These are phyloP conservation scores for Globisporangium mamillatum DNA, from an alignment of 352 stramenopile species.

Conservation along the genomic window DNA sequence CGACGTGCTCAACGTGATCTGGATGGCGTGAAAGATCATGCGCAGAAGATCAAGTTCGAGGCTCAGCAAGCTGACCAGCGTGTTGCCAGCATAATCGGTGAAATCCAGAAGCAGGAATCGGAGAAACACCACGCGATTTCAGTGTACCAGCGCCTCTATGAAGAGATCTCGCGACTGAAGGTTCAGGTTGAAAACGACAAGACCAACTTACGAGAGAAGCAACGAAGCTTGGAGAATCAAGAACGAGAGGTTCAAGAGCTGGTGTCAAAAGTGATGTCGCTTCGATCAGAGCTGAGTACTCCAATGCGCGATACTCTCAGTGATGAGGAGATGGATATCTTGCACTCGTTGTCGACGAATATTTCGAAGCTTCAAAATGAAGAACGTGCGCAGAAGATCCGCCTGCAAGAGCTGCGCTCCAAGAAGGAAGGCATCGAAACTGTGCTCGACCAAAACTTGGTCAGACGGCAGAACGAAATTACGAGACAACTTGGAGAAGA, in stretches of 20 bases:
- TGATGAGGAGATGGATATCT: conserved; percentile 36
- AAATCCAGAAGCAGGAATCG: conserved; percentile 81
- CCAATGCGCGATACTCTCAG: conserved; percentile 76
- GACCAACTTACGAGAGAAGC: conserved; percentile 49
- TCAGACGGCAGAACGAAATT: conserved; percentile 81
- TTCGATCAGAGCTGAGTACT: conserved; percentile 60
- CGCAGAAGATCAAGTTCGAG: conserved; percentile 81
- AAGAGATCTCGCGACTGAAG: conserved; percentile 78
- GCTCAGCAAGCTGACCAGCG: conserved; percentile 90
- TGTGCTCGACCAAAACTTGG: conserved; percentile 91
- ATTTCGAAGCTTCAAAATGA: conserved; percentile 84
- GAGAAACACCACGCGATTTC: conserved; percentile 77
- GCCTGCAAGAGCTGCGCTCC: conserved; percentile 86
- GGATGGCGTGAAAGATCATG: conserved; percentile 63
- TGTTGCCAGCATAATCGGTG: conserved; percentile 78
- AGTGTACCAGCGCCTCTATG: conserved; percentile 70
- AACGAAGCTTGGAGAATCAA: conserved; percentile 51
- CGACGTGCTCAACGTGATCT: conserved; percentile 73
- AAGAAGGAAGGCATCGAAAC: conserved; percentile 88
- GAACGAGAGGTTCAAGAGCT: conserved; percentile 64
- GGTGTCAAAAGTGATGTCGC: conserved; percentile 43
- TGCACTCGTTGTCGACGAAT: conserved; percentile 62
- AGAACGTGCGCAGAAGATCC: conserved; percentile 77
- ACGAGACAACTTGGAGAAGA: conserved; percentile 54
- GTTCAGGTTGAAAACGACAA: conserved; percentile 71